Base-by-base conservation (phyloP, 495 filamentous ascomycete species). In the Bacidia gigantensis region DNA sequence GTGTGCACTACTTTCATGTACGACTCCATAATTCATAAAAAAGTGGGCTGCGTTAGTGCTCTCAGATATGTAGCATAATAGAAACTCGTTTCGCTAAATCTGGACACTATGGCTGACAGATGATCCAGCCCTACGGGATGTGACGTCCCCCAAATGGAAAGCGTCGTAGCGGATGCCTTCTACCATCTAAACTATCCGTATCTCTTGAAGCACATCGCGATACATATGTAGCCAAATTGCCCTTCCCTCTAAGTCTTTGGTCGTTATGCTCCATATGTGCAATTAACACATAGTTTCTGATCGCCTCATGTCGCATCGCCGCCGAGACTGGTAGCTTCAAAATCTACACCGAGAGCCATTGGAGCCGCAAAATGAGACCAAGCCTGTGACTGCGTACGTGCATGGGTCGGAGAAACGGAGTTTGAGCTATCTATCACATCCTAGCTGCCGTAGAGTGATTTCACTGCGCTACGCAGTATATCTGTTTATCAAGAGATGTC, bases 401-500 rank as follows among this genome's bases (percentile, higher is more conserved):
- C 5, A 5, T 14, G 29, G 7, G 29, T 14, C 14, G 7, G 14
- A 35, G 14, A 35, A 14, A 35, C 14, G 14, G n/a, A n/a, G n/a
- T n/a, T n/a, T n/a, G n/a, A n/a, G n/a, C n/a, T n/a, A n/a, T n/a
- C n/a, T n/a, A n/a, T n/a, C n/a, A n/a, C n/a, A n/a, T n/a, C n/a
- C n/a, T n/a, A n/a, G n/a, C n/a, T n/a, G n/a, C n/a, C n/a, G n/a
- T n/a, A n/a, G n/a, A n/a, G n/a, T n/a, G n/a, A n/a, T n/a, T n/a
- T n/a, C n/a, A n/a, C n/a, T n/a, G n/a, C n/a, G n/a, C n/a, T n/a
- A n/a, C n/a, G n/a, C n/a, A n/a, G n/a, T n/a, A n/a, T n/a, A n/a
- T n/a, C n/a, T n/a, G n/a, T n/a, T n/a, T 5, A 35, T 14, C 29
- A 14, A 35, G 29, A 25, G 43, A 89, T 87, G 86, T 77, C 83